These are phyloP conservation scores for Dovyalis caffra DNA, from an alignment of 345 rosid species.

Conservation along the genomic window DNA sequence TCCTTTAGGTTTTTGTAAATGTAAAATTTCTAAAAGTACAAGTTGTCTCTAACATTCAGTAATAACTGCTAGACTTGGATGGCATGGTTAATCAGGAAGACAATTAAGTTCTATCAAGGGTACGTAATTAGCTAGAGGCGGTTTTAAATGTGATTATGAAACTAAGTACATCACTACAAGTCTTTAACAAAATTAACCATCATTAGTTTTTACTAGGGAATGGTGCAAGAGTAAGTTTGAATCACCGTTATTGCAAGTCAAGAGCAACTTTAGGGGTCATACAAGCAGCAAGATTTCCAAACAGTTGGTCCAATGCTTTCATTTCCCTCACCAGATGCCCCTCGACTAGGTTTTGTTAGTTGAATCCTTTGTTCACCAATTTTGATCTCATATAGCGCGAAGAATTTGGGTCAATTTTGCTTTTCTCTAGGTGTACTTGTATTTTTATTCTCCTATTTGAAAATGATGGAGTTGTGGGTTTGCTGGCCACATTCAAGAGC, in stretches of 20 bases:
- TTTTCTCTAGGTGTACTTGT: neutral
- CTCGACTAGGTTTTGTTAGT: slow-evolving; percentile 45
- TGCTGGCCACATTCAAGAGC: neutral
- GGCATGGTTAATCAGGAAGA: neutral
- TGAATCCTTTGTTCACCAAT: slow-evolving; percentile 4
- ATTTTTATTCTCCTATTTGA: neutral
- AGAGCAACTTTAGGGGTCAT: slow-evolving; percentile 22
- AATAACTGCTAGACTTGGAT: slow-evolving; percentile 4
- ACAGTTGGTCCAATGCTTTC: slow-evolving; percentile 23
- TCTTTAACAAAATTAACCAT: neutral
- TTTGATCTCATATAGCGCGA: slow-evolving; percentile 11
- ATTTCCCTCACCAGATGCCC: slow-evolving; percentile 39
- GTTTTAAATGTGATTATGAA: too few species aligned
- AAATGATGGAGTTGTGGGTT: too few species aligned
- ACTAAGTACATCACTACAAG: too few species aligned
- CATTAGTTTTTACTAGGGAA: slow-evolving; percentile 34
- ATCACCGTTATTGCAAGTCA: slow-evolving; percentile 23
- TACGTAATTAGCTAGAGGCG: too few species aligned
- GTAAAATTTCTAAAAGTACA: slow-evolving; percentile 22
- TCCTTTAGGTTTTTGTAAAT: slow-evolving; percentile 8
- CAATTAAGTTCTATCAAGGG: neutral
- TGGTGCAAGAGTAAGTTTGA: slow-evolving; percentile 20
- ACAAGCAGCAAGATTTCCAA: slow-evolving; percentile 1
- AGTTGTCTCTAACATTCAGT: slow-evolving; percentile 20
- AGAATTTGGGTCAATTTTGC: slow-evolving; percentile 5